Evolutionary conservation across 176 grass and related monocot species (phyloP), one percentile per base, ranked within the genome.

Genomic region (Lolium multiflorum): DNA sequence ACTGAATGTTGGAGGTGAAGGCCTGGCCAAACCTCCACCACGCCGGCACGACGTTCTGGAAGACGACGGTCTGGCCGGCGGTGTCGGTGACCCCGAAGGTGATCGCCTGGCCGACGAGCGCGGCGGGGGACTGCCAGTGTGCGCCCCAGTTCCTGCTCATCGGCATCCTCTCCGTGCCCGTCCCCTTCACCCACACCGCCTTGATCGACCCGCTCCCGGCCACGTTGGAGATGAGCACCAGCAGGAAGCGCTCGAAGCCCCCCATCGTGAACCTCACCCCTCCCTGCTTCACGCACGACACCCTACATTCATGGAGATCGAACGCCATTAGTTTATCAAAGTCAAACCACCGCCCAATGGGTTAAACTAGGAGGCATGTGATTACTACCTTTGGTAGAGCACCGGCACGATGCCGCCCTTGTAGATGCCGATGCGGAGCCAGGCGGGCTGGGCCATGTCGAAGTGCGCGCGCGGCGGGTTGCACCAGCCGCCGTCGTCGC

Each of bases 61-160:
- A 91, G 47, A 84, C 74, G 72, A 95, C 15, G 28, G 83, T 93
- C 66, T 89, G 81, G 39, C 94, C 94, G 54, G 87, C 91, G 64
- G 91, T 88, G 59, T 87, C 66, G 3, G 91, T 93, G 77, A 91
- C 91, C 15, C 86, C 83, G 77, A 93, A 96, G 80, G 91, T 89
- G 87, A 96, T 88, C 76, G 64, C 77, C 76, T 92, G 92, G 14
- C 93, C 90, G 76, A 75, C 79, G 46, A 96, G 91, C 50, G 67
- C 81, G 3, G 86, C 74, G 64, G 82, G 88, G 73, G 86, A 91
- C 86, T 95, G 95, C 95, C 95, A 98, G 80, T 95, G 90, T 35
- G 89, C 87, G 66, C 93, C 95, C 95, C 91, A 98, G 77, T 98
- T 98, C 56, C 87, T 83, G 11, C 81, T 83, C 95, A 98, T 93